Base-by-base conservation (phyloP, 2,329 filamentous ascomycete genomes). In the Pyrenophora seminiperda region DNA sequence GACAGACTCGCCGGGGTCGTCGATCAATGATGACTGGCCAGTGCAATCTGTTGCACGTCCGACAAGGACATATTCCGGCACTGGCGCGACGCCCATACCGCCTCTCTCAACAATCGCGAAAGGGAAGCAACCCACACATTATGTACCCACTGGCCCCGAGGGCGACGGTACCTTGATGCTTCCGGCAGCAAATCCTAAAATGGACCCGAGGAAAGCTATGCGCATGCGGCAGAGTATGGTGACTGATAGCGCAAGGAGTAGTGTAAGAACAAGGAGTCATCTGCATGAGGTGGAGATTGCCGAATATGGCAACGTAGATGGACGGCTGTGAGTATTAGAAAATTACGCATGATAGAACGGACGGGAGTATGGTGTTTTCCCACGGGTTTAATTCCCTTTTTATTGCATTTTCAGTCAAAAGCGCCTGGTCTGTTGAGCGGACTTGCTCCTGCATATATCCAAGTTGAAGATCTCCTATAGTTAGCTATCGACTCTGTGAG, bases 251-350 rank as follows among this genome's bases (percentile, higher is more conserved):
- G 51, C 52, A 29, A 57, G 59, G 39, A 69, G 64, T 45, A 70
- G 67, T 50, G 39, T 64, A 7, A 54, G 67, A 27, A 42, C 62
- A 17, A 59, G 55, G 40, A 70, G 66, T 41, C 59, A 67, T 57
- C 44, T 70, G 34, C 60, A 67, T 48, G 65, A 67, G 47, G 50
- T 70, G 44, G 57, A 66, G 47, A 17, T 62, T 50, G 63, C 59
- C 3, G 63, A 68, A 42, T 67, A 70, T 51, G 63, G 53, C 4
- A 57, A 58, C 54, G 53, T 63, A 7, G 62, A 64, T 61, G 58
- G 33, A 5, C 15, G 40, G 3, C 10, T 49, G 2, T 49, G 24
- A 49, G 11, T 10, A 2, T 7, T 11, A 13, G 11, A 9, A 14
- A 33, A 11, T 3, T 10, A 27, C 13, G 9, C 3, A 10, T 27